Evolutionary conservation across 805 yeast genomes (phyloP), one percentile per base, ranked within the genome.

Genomic region (Hanseniaspora vineae): DNA sequence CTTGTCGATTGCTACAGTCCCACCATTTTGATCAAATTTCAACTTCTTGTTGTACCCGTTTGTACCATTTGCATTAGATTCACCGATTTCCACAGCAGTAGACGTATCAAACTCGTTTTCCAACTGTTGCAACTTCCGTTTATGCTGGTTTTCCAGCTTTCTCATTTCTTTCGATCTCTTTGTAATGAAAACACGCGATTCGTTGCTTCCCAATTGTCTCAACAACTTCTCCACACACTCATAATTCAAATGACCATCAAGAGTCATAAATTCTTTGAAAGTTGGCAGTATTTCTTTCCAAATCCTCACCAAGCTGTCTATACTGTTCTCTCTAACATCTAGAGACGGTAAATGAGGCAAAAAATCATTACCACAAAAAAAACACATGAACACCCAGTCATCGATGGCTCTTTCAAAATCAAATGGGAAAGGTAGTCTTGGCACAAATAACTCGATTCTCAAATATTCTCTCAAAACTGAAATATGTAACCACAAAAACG

Each of bases 381-480:
- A 92, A 74, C 97, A 90, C 89, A 92, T 83, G 55, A 92, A 92
- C 14, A 92, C 87, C 98, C 98, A 92, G 66, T 92, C 99, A 61
- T 92, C 99, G 51, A 92, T 81, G 2, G 97, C 97, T 50, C 98
- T 73, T 66, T 92, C 99, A 47, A 89, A 64, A 61, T 92, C 97
- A 66, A 82, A 88, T 18, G 78, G 74, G 58, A 84, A 81, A 1
- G 86, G 75, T 17, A 82, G 59, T 39, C 80, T 72, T 3, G 88
- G 85, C 31, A 84, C 77, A 49, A 70, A 71, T 44, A 92, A 71
- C 65, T 92, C 99, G 13, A 84, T 77, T 47, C 80, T 84, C 49
- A 92, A 70, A 58, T 92, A 92, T 60, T 92, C 97, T 54, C 98
- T 70, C 48, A 92, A 67, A 2, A 90, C 82, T 54, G 81, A 85